Conservation (phyloP, 73 alveolate genomes). For the Symbiodinium pilosum region DNA sequence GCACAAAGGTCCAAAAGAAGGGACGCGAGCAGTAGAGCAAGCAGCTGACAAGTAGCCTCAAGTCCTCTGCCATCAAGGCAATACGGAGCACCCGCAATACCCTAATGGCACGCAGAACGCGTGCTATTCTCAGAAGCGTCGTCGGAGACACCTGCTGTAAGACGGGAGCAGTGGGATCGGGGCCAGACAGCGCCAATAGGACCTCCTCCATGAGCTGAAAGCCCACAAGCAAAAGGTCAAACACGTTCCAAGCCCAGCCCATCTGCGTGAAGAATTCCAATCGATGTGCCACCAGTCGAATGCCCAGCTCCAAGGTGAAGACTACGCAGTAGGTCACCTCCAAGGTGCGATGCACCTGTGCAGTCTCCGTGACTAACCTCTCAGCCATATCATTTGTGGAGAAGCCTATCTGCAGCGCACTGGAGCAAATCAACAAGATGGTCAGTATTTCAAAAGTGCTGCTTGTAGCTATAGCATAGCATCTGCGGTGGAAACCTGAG, state of each 20-base stretch:
- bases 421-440: slow-evolving; percentile 55
- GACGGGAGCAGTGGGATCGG: background rate
- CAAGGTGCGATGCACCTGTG: slow-evolving; percentile 16
- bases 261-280: slow-evolving; percentile 69
- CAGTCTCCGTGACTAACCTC: slow-evolving; percentile 17
- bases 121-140: slow-evolving; percentile 77
- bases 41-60: slow-evolving; percentile 74
- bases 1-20: slow-evolving; percentile 66
- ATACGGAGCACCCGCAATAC: slow-evolving; percentile 56
- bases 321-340: slow-evolving; percentile 72
- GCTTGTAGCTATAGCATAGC: slow-evolving; percentile 55
- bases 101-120: slow-evolving; percentile 55
- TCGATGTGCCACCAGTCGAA: slow-evolving; percentile 51
- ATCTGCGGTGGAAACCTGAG: slow-evolving; percentile 21
- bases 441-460: slow-evolving; percentile 56
- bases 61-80: slow-evolving; percentile 70
- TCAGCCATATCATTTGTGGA: slow-evolving; percentile 78
- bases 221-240: slow-evolving; percentile 46
- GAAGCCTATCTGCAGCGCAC: slow-evolving; percentile 69
- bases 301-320: slow-evolving; percentile 37
- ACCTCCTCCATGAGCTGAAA: slow-evolving; percentile 61
- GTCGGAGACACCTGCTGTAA: slow-evolving; percentile 70
- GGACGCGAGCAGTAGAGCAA: slow-evolving; percentile 67
- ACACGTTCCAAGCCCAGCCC: slow-evolving; percentile 88
- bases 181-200: slow-evolving; percentile 39